Evolutionary conservation across 345 rosid species (phyloP), one percentile per base, ranked within the genome.

Genomic region (Sonneratia caseolaris): DNA sequence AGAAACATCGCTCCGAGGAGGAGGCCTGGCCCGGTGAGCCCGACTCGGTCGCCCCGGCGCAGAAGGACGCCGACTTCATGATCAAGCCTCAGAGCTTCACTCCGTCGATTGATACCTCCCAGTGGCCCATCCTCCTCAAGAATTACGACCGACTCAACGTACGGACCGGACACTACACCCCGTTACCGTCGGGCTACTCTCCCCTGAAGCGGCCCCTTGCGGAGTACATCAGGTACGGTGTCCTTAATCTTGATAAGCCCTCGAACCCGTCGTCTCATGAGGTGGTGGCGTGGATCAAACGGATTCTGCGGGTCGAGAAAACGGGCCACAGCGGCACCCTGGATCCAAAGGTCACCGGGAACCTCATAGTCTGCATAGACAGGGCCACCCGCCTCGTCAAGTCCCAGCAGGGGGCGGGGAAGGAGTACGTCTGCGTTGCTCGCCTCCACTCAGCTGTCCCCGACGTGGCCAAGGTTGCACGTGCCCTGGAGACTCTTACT

Each of bases 231-330:
- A 83, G 88, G 80, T 94, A 94, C 78, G 97, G 98, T 15, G 56
- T 94, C 47, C 67, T 94, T 70, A 94, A 94, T 69, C 96, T 94
- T 15, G 98, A 94, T 56, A 94, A 94, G 68, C 98, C 98, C 0
- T 88, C 98, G 21, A 94, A 94, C 74, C 98, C 98, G 0, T 94
- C 98, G 18, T 94, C 98, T 0, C 98, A 94, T 45, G 98, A 94
- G 82, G 98, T 94, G 32, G 98, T 94, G 14, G 98, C 98, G 11
- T 94, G 97, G 98, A 92, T 94, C 56, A 94, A 94, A 72, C 90
- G 98, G 37, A 91, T 94, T 69, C 82, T 94, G 48, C 88, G 89
- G 12, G 93, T 86, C n/a, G 98, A 94, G 65, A 94, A 91, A 66
- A 94, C 98, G 0, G 98, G 98, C 9, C 98, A 94, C 81, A 88